phyloP scores from a whole-genome alignment of 1,284 basidiomycete genomes.

The Mycosarcoma maydis region DNA sequence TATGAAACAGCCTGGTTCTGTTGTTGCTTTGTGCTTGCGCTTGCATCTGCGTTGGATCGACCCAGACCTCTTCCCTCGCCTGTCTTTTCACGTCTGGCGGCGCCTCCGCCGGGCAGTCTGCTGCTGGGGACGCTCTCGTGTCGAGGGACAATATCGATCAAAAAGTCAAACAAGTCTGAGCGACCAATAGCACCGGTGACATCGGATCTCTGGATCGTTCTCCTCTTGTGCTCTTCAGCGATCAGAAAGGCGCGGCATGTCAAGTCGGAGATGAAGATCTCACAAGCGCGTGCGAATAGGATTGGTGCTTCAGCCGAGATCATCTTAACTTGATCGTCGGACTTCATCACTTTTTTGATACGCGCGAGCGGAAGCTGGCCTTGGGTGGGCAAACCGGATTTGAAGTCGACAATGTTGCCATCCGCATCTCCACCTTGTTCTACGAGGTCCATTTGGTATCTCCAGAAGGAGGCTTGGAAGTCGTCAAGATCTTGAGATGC shows the following conservation, averaged over 20 bases:
- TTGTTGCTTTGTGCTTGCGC: slow-evolving; percentile 15
- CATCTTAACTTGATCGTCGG: slow-evolving; percentile 66
- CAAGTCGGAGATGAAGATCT: slow-evolving; percentile 67
- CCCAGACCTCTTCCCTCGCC: slow-evolving; percentile 34
- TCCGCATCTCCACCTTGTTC: slow-evolving; percentile 58
- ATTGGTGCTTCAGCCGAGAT: slow-evolving; percentile 67
- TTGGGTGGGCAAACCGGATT: slow-evolving; percentile 49
- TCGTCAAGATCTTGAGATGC: slow-evolving; percentile 47
- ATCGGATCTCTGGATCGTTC: slow-evolving; percentile 64
- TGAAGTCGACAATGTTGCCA: slow-evolving; percentile 58
- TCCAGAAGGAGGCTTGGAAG: slow-evolving; percentile 60
- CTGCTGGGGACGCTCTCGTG: slow-evolving; percentile 55
- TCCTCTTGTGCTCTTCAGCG: slow-evolving; percentile 63
- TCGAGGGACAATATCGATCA: slow-evolving; percentile 65
- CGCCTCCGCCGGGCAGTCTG: slow-evolving; percentile 40
- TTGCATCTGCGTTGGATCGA: slow-evolving; percentile 19
- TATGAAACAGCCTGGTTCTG: slow-evolving; percentile 1
- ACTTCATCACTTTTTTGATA: slow-evolving; percentile 67
- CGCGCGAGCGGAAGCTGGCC: slow-evolving; percentile 65
- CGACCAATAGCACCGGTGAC: slow-evolving; percentile 61
- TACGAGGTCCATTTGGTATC: slow-evolving; percentile 62
- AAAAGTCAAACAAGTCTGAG: slow-evolving; percentile 66
- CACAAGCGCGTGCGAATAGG: slow-evolving; percentile 65
- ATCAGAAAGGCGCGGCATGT: slow-evolving; percentile 65
- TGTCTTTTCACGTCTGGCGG: slow-evolving; percentile 45